Conservation (phyloP, 495 filamentous ascomycete genomes). For the Peziza echinospora region DNA sequence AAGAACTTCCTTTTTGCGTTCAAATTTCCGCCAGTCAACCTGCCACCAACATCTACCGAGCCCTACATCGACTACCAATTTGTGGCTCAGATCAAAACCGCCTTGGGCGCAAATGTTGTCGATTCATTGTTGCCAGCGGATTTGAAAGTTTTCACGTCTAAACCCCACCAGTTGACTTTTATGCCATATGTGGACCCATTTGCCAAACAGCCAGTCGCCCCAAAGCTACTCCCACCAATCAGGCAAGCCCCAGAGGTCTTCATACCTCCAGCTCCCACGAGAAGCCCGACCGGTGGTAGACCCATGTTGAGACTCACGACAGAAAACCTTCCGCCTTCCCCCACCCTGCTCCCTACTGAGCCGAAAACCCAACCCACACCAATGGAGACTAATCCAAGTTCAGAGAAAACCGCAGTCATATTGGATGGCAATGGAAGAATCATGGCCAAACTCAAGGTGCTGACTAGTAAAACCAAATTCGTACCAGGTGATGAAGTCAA, state of each 20-base stretch:
- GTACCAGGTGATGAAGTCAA: conserved; percentile 15
- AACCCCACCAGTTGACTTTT: conserved; percentile 15
- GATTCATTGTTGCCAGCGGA: conserved; percentile 1
- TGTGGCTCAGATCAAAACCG: conserved; percentile 8
- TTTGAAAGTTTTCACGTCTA: conserved; percentile 10
- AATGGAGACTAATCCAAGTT: conserved; percentile 6
- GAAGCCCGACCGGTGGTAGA: conserved; percentile 2
- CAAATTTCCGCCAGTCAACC: conserved; percentile 17
- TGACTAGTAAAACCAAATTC: conserved; percentile 16
- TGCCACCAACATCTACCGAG: conserved; percentile 15
- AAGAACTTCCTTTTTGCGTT: conserved; percentile 18
- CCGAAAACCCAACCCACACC: conserved; percentile 15
- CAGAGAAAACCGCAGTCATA: conserved; percentile 6
- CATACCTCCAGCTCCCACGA: neutral
- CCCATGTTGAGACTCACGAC: conserved; percentile 19
- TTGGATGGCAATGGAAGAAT: conserved; percentile 15
- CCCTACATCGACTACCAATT: conserved; percentile 17
- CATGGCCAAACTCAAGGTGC: conserved; percentile 14
- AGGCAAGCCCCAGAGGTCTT: conserved; percentile 1
- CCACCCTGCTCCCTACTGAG: conserved; percentile 9
- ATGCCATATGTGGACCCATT: conserved; percentile 18
- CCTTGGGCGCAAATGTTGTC: conserved; percentile 2
- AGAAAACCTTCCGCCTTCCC: conserved; percentile 10
- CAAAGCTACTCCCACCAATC: neutral
- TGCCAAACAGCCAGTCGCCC: conserved; percentile 9